A percentile compares a stretch with the other conserved stretches of the same genome.
Conservation (phyloP, 2,329 filamentous ascomycete genomes). For the Beauveria medogensis region DNA sequence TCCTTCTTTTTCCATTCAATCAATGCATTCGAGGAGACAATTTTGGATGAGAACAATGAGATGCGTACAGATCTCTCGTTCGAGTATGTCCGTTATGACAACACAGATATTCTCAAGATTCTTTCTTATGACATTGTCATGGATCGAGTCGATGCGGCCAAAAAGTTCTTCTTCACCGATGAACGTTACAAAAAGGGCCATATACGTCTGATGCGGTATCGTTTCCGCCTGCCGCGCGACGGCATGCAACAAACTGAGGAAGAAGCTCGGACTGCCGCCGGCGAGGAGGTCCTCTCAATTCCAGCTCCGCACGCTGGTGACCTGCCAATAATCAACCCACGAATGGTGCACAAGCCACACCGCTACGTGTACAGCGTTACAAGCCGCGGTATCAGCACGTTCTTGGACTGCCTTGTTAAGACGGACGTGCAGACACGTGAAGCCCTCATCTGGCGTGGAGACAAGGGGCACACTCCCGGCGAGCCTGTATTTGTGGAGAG, state of each 20-base stretch:
- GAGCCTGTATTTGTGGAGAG: slow-evolving; percentile 59
- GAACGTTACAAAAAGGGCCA: slow-evolving; percentile 28
- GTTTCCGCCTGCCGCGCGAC: slow-evolving; percentile 28
- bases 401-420: slow-evolving; percentile 58
- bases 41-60: slow-evolving; percentile 25
- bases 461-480: slow-evolving; percentile 54
- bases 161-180: slow-evolving; percentile 34
- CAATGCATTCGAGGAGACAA: slow-evolving; percentile 63
- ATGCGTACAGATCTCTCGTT: slow-evolving; percentile 45
- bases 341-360: slow-evolving; percentile 41
- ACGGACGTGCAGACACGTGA: slow-evolving; percentile 50
- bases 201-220: slow-evolving; percentile 35
- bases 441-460: slow-evolving; percentile 47
- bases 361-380: slow-evolving; percentile 54
- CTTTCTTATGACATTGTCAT: slow-evolving; percentile 65
- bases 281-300: slow-evolving; percentile 35
- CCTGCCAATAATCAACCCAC: slow-evolving; percentile 58
- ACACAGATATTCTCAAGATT: slow-evolving; percentile 53
- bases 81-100: slow-evolving; percentile 58
- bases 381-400: slow-evolving; percentile 48
- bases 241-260: background rate
- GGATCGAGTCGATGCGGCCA: slow-evolving; percentile 38
- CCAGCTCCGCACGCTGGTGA: slow-evolving; percentile 50
- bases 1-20: slow-evolving; percentile 75
- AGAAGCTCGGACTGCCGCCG: slow-evolving; percentile 15